Conservation (phyloP, 306 rosid genomes). For the Inga leiocalycina region DNA sequence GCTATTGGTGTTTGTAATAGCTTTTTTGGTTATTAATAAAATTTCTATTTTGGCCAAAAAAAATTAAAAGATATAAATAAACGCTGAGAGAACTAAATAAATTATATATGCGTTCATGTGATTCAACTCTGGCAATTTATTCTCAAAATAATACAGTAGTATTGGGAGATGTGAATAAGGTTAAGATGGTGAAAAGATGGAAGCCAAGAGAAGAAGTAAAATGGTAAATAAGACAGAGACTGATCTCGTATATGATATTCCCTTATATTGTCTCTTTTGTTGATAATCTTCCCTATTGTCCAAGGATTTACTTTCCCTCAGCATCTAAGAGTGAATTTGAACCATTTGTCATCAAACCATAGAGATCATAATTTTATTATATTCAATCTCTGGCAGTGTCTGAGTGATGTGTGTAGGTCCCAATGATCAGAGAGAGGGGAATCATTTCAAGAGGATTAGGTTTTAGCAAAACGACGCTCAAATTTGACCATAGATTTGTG, state of each 20-base stretch:
- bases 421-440: slow-evolving; percentile 45
- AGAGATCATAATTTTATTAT: slow-evolving; percentile 5
- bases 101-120: neutral
- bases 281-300: slow-evolving; percentile 39
- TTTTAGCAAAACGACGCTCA: slow-evolving; percentile 48
- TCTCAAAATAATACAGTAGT: neutral
- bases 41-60: too few species aligned
- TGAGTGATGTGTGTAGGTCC: slow-evolving; percentile 44
- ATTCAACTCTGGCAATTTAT: neutral
- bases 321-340: slow-evolving; percentile 49
- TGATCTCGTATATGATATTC: slow-evolving; percentile 44
- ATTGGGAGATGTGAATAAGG: slow-evolving; percentile 3
- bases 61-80: neutral
- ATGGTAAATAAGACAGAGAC: slow-evolving; percentile 40
- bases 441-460: slow-evolving; percentile 58
- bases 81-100: neutral
- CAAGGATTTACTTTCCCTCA: slow-evolving; percentile 50
- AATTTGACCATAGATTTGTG: slow-evolving; percentile 52
- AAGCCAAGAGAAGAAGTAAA: slow-evolving; percentile 17
- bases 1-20: too few species aligned
- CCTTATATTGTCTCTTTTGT: slow-evolving; percentile 45
- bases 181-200: slow-evolving; percentile 25
- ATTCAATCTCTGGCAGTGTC: slow-evolving; percentile 22
- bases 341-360: slow-evolving; percentile 50
- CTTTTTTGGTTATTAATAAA: too few species aligned